A percentile compares a stretch with the other conserved stretches of the same genome.
Evolutionary conservation across 371 early-diverging fungal genomes (phyloP).

Genomic region (Blakeslea trispora): DNA sequence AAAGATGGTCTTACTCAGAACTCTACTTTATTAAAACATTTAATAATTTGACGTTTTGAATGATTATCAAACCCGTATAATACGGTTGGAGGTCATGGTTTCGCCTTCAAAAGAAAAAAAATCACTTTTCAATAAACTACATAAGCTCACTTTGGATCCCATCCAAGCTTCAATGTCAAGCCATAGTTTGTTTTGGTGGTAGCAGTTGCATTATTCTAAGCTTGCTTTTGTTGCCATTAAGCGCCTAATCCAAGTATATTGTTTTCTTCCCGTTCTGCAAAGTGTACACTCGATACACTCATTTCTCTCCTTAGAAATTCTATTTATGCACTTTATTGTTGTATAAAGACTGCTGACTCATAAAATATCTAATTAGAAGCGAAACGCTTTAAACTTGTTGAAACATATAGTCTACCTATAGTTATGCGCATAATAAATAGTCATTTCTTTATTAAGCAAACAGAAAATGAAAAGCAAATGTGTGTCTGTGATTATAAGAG

Average conservation of each 20-base stretch:
- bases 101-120: not conserved
- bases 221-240: conserved; percentile 5
- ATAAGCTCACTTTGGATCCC: not conserved
- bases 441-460: not conserved
- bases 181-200: conserved; percentile 7
- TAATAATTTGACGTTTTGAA: not conserved
- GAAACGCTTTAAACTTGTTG: conserved; percentile 6
- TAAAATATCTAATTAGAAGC: conserved; percentile 6
- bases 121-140: conserved; percentile 6
- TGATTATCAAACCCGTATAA: not conserved
- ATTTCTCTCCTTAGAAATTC: conserved; percentile 1
- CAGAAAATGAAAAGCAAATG: conserved; percentile 4
- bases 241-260: not conserved
- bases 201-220: conserved; percentile 5
- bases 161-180: not conserved
- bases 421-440: conserved; percentile 1
- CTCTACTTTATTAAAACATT: conserved; percentile 1
- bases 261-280: conserved; percentile 1
- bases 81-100: conserved; percentile 2
- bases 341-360: conserved; percentile 3
- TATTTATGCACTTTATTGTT: conserved; percentile 4
- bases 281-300: conserved; percentile 5
- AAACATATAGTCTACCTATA: not conserved
- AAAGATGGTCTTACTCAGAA: conserved; percentile 3
- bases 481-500: not conserved